These are phyloP conservation scores for Danielozyma ontarioensis DNA, from an alignment of 805 yeast genomes.

Conservation along the genomic window DNA sequence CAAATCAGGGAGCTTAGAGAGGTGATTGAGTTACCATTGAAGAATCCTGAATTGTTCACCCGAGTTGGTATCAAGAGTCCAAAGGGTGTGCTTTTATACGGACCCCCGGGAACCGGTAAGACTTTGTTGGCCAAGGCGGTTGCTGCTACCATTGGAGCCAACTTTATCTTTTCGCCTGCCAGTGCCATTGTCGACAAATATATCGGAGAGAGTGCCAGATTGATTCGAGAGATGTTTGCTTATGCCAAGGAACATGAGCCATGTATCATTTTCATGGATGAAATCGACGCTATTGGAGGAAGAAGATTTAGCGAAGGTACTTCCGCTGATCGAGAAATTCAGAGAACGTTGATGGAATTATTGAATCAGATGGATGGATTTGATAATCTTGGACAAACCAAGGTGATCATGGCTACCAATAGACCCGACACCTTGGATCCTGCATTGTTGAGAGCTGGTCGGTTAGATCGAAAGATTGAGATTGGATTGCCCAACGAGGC, in stretches of 20 bases:
- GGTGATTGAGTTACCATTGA: conserved; percentile 93
- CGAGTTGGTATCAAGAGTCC: conserved; percentile 99
- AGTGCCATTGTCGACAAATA: conserved; percentile 97
- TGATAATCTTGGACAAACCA: conserved; percentile 93
- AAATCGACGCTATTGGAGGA: conserved; percentile 98
- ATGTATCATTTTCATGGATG: conserved; percentile 97
- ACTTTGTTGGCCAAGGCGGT: conserved; percentile 95
- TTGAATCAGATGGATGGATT: conserved; percentile 99
- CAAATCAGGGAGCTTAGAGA: conserved; percentile 96
- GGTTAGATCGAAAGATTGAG: conserved; percentile 94
- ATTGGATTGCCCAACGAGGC: conserved; percentile 94
- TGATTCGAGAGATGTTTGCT: conserved; percentile 96
- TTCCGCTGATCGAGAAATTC: conserved; percentile 97
- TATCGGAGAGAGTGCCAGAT: conserved; percentile 95
- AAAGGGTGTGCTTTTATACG: conserved; percentile 92
- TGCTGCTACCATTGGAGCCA: conserved; percentile 97
- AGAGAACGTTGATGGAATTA: conserved; percentile 90
- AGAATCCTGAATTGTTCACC: conserved; percentile 91
- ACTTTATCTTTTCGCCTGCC: conserved; percentile 96
- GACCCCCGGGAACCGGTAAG: conserved; percentile 99
- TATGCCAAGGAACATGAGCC: conserved; percentile 98
- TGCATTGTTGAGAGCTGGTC: conserved; percentile 93
- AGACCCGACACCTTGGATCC: conserved; percentile 98
- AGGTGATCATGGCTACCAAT: conserved; percentile 98
- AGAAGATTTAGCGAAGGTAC: conserved; percentile 97